Percentiles rank a stretch among this genome's conserved stretches.
Conservation (phyloP, 176 grass and related monocot species). For the Carex kokanica region DNA sequence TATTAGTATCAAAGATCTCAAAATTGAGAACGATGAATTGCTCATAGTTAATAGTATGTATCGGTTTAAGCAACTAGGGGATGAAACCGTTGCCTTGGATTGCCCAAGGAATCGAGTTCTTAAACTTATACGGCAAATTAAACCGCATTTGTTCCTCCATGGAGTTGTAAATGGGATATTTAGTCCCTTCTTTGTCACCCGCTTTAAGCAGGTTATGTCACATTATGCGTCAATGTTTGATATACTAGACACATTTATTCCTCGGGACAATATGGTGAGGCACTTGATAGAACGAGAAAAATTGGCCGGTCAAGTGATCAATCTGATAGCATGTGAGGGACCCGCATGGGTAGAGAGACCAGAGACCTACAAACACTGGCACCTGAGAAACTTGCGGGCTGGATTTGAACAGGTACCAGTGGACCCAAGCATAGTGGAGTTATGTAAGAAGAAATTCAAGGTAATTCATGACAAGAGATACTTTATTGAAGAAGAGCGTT, state of each 20-base stretch:
- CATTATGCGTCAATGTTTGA: not conserved
- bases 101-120: constrained; percentile 31
- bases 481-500: constrained; percentile 28
- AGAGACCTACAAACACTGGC: constrained; percentile 38
- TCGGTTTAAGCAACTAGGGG: not conserved
- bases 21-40: constrained; percentile 30
- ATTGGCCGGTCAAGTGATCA: not conserved
- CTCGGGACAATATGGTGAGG: not conserved
- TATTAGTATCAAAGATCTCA: constrained; percentile 22
- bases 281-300: constrained; percentile 23
- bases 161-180: not conserved
- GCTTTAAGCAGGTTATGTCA: not conserved
- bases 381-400: not conserved
- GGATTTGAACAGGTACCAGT: constrained; percentile 27
- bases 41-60: not conserved
- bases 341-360: constrained; percentile 33
- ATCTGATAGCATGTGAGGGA: constrained; percentile 38
- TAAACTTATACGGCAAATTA: not conserved
- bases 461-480: constrained; percentile 22
- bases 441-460: constrained; percentile 20
- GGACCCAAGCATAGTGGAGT: constrained; percentile 11
- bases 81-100: constrained; percentile 33
- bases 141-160: not conserved
- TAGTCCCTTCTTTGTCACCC: not conserved
- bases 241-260: not conserved